A percentile compares a stretch with the other conserved stretches of the same genome.
phyloP scores from a whole-genome alignment of 306 rosid genomes.

The Hippophae tibetana region DNA sequence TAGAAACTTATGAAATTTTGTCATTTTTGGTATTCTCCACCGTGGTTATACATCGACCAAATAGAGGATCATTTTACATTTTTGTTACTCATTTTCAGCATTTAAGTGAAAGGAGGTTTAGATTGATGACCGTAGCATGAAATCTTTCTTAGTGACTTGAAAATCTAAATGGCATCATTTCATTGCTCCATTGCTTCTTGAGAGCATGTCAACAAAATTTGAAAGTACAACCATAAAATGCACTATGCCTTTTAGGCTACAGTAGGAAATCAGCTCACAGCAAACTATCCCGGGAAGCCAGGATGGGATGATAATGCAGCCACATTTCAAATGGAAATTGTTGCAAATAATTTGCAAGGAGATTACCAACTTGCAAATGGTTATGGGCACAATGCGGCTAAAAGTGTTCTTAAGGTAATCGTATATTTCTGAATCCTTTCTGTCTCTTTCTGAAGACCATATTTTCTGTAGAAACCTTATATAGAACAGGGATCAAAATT shows the following conservation, averaged over 20 bases:
- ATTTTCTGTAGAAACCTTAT: neutral
- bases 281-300: conserved; percentile 63
- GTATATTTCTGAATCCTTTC: neutral
- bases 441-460: neutral
- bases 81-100: too few species aligned
- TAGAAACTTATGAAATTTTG: too few species aligned
- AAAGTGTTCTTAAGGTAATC: conserved; percentile 59
- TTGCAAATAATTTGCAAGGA: conserved; percentile 58
- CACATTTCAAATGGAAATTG: conserved; percentile 63
- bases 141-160: neutral
- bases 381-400: conserved; percentile 51
- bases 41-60: too few species aligned
- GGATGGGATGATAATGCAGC: conserved; percentile 87
- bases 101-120: too few species aligned
- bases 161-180: conserved; percentile 14
- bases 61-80: too few species aligned
- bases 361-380: conserved; percentile 95
- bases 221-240: conserved; percentile 15
- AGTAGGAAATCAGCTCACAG: conserved; percentile 48
- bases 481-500: neutral
- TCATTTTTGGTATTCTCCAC: too few species aligned
- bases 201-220: conserved; percentile 10
- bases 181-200: neutral
- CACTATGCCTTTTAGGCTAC: conserved; percentile 43
- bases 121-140: too few species aligned